Evolutionary conservation across 1,139 yeast species (phyloP), one percentile per base, ranked within the genome.

Genomic region (Nakaseomyces nivariensis): DNA sequence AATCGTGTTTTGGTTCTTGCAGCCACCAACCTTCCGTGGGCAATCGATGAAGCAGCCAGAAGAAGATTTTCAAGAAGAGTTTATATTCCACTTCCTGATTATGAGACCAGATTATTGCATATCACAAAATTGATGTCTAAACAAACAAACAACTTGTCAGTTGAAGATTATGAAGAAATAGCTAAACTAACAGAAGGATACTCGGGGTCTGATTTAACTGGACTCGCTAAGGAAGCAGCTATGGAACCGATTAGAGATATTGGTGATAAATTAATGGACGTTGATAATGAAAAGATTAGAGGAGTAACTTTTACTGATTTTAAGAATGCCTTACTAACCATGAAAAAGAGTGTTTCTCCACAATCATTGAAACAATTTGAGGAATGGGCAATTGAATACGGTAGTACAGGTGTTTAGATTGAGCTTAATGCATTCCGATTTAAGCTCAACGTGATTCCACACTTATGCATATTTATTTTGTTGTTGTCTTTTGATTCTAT

Each of bases 221-320:
- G 82, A 3, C 64, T 81, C 50, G 83, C 85, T n/a, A 80, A 80
- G 60, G 85, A 80, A 57, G 79, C 84, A n/a, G 85, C 85, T 1
- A 80, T 81, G 85, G 83, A 82, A 10, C 86, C 86, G 1, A 72
- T 81, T 42, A 68, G 86, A 56, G 78, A 79, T 36, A 63, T 81
- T 42, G 85, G 85, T 0, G 85, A 79, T 50, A 69, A 70, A 49
- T 66, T 80, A 44, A 71, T 80, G 56, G 70, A 72, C 63, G 77
- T 80, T 1, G 77, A 80, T 11, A 74, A 78, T 5, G 76, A 75
- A 34, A 72, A 72, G 48, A 78, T 80, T 36, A 67, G 85, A 49
- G 76, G 79, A 10, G 76, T 80, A 26, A 68, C 69, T 46, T 62
- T 77, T 32, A 68, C 67, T 22, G 85, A 80, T 61, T 79, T 80